A percentile compares a stretch with the other conserved stretches of the same genome.
These are phyloP conservation scores for Quercus cerris DNA, from an alignment of 306 rosid genomes.

Conservation along the genomic window DNA sequence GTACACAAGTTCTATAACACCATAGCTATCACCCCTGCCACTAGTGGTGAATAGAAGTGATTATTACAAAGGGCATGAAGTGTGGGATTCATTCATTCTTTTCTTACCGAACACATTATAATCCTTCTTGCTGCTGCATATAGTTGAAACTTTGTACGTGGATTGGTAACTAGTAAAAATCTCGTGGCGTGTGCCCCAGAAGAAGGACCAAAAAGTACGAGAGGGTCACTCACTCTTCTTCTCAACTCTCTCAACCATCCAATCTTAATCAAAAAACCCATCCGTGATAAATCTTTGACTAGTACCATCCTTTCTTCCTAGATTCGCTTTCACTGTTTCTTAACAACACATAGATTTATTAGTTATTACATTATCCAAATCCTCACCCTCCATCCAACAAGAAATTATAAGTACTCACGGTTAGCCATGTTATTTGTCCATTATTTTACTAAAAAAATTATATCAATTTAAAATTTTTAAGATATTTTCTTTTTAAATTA, in stretches of 20 bases:
- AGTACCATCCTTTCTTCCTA: neutral
- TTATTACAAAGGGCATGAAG: too few relatives aligned
- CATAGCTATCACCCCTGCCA: too few relatives aligned
- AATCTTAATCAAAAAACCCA: slow-evolving; percentile 27
- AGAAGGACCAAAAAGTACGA: slow-evolving; percentile 16
- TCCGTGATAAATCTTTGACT: slow-evolving; percentile 42
- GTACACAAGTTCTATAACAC: too few relatives aligned
- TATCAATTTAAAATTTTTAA: too few relatives aligned
- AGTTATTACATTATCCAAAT: neutral
- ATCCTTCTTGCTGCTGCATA: too few relatives aligned
- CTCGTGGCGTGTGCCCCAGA: slow-evolving; percentile 23
- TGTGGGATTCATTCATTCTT: too few relatives aligned
- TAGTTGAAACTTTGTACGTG: neutral
- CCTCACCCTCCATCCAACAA: slow-evolving; percentile 18
- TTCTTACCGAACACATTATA: too few relatives aligned
- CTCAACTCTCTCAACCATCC: slow-evolving; percentile 13
- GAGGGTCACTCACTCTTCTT: neutral
- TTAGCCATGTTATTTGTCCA: too few relatives aligned
- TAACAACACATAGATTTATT: neutral
- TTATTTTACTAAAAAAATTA: too few relatives aligned
- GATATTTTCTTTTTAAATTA: too few relatives aligned
- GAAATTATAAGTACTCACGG: too few relatives aligned
- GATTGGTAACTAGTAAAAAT: slow-evolving; percentile 18
- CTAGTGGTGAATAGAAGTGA: too few relatives aligned
- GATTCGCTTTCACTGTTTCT: slow-evolving; percentile 39